Base-by-base conservation (phyloP, 176 grass and related monocot species). In the Oryza glumipatula region DNA sequence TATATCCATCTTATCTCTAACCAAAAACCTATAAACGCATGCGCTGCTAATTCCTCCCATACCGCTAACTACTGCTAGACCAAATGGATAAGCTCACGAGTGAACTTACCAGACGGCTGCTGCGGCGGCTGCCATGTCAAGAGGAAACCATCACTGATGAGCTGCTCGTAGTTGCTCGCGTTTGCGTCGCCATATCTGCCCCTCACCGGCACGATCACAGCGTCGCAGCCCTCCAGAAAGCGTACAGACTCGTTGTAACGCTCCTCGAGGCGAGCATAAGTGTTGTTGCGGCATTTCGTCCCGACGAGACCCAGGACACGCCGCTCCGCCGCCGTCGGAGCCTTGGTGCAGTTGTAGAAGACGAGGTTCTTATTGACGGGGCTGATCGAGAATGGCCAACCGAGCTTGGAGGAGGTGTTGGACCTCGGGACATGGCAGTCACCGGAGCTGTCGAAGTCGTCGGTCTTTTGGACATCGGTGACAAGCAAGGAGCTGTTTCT, bases 141-240 rank as follows among this genome's bases (percentile, higher is more conserved):
- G 12, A 84, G 76, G 61, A 88, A 88, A 19, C 87, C 87, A 46
- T 74, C 46, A 1, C 81, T 84, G 68, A 79, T 68, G 6, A 88
- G 47, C 67, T 84, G 7, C 23, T 78, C 68, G 6, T 88, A 88
- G 7, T 9, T 47, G 26, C 73, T 38, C 1, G 74, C 68, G 1
- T 58, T 74, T 0, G 3, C n/a, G 17, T 58, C 7, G 33, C 21
- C 80, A 43, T 13, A 45, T 51, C 16, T 7, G 3, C 75, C 75
- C 4, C 30, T 16, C 47, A 79, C 33, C 16, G 80, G 80, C 58
- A 88, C 80, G 4, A 83, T 22, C 3, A 69, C 79, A 24, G 74
- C 10, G 15, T 22, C 32, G 69, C 81, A 88, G 12, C 81, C 76
- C 30, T 73, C 32, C 1, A 87, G 7, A 0, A 30, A 71, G 54